phyloP scores from a whole-genome alignment of 1,139 yeast genomes.

The Lodderomyces metapsilosis region DNA sequence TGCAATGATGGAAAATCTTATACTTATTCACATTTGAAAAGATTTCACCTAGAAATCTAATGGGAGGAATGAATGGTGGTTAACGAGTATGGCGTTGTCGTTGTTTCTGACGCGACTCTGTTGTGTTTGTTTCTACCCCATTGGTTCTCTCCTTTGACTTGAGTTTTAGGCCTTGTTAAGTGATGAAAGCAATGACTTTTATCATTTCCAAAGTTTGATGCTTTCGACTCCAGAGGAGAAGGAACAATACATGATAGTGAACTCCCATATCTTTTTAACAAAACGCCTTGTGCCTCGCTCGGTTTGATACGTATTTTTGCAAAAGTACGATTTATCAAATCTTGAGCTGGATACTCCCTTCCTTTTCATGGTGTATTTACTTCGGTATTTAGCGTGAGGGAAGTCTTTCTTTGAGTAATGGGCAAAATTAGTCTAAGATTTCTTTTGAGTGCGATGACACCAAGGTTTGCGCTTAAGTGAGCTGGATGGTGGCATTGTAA shows the following conservation, averaged over 20 bases:
- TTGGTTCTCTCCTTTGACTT: background rate
- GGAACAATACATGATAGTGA: background rate
- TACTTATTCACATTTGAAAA: no score
- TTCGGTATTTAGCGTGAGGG: background rate
- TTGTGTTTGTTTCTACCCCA: no score
- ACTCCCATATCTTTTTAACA: background rate
- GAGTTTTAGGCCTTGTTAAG: background rate
- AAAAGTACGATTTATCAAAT: constrained; percentile 21
- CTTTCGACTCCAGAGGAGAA: constrained; percentile 5
- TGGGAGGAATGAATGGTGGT: no score
- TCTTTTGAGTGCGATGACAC: constrained; percentile 77
- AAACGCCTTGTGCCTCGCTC: constrained; percentile 75
- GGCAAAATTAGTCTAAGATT: constrained; percentile 59
- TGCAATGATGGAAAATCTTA: no score
- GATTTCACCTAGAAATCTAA: no score
- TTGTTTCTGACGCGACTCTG: no score
- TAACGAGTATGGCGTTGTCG: no score
- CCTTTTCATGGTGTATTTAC: background rate
- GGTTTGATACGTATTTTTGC: constrained; percentile 29
- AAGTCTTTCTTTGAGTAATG: constrained; percentile 29
- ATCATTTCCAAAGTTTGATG: background rate
- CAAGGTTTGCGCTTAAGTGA: constrained; percentile 43
- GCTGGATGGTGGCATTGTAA: constrained; percentile 67
- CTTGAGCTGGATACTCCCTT: constrained; percentile 58
- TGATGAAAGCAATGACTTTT: background rate